phyloP scores from a whole-genome alignment of 768 basidiomycete species.

The Lentinula edodes region DNA sequence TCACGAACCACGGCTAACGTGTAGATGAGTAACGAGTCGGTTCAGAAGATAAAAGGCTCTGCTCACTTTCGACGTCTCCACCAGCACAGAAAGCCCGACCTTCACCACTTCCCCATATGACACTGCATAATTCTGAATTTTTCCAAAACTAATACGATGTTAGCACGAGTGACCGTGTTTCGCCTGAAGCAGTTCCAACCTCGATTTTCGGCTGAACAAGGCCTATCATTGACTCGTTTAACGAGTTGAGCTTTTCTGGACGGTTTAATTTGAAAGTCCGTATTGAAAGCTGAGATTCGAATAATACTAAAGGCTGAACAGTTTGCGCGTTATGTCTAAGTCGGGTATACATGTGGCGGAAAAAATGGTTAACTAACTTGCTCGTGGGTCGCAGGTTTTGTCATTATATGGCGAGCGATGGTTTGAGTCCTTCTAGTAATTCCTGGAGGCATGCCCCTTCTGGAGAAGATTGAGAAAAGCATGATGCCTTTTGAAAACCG shows the following conservation, averaged over 20 bases:
- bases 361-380: constrained; percentile 4
- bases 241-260: constrained; percentile 73
- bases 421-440: constrained; percentile 37
- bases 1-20: constrained; percentile 50
- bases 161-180: not conserved
- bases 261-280: constrained; percentile 79
- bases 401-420: constrained; percentile 46
- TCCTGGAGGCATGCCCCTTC: constrained; percentile 37
- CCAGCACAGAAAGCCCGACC: constrained; percentile 90
- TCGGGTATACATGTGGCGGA: constrained; percentile 2
- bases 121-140: constrained; percentile 59
- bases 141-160: constrained; percentile 59
- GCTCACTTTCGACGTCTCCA: constrained; percentile 87
- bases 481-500: constrained; percentile 9
- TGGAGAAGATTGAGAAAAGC: constrained; percentile 23
- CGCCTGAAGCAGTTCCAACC: constrained; percentile 30
- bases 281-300: constrained; percentile 58
- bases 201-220: constrained; percentile 68
- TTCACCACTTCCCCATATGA: constrained; percentile 66
- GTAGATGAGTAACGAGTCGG: constrained; percentile 1
- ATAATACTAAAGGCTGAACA: constrained; percentile 50
- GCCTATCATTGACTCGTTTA: constrained; percentile 74
- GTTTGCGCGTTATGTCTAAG: constrained; percentile 10
- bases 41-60: not conserved
- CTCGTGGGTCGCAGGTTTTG: constrained; percentile 21